Evolutionary conservation across 2,329 filamentous ascomycete genomes (phyloP), one percentile per base, ranked within the genome.

Genomic region (Chrysosphaeria jannelii): DNA sequence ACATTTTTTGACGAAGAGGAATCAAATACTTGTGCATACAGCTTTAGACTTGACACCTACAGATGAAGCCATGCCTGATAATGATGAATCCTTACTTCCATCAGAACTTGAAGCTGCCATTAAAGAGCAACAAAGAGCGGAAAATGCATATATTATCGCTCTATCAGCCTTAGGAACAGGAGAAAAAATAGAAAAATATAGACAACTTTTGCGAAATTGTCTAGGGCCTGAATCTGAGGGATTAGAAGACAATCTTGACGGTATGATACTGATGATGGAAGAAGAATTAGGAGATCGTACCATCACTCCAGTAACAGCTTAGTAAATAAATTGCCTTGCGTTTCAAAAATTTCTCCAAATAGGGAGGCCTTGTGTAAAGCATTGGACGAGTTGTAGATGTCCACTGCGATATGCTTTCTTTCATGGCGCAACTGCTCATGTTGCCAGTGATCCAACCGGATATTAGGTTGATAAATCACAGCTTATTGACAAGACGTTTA

Each of bases 161-260:
- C 47, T 74, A 21, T 59, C 58, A 21, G 54, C 64, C 30, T 64
- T 70, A 8, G 70, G 70, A 20, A 62, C 67, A 18, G 63, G 66
- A 17, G 67, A 74, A 39, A 64, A 65, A 38, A 70, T 71, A 31
- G 65, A 66, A 33, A 62, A 66, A 39, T 81, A 79, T 40, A 55
- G 68, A 29, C 56, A 56, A 26, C 50, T 78, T 14, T 57, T 76
- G 15, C 59, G 58, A 28, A 57, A 57, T 28, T 74, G 70, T 28
- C 47, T 78, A 14, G 65, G 66, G 13, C 53, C 64, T 10, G 53
- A 59, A 32, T 66, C 71, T 23, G 64, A 71, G 32, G 65, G 60
- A 31, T 53, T 76, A 17, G 69, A 76, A 38, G 48, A 51, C 21
- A 64, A 61, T 35, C 41, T 65, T 23, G 55, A 62, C 36, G 57